A percentile compares a stretch with the other conserved stretches of the same genome.
Evolutionary conservation across 805 yeast genomes (phyloP).

Genomic region (Candida stauntonica): DNA sequence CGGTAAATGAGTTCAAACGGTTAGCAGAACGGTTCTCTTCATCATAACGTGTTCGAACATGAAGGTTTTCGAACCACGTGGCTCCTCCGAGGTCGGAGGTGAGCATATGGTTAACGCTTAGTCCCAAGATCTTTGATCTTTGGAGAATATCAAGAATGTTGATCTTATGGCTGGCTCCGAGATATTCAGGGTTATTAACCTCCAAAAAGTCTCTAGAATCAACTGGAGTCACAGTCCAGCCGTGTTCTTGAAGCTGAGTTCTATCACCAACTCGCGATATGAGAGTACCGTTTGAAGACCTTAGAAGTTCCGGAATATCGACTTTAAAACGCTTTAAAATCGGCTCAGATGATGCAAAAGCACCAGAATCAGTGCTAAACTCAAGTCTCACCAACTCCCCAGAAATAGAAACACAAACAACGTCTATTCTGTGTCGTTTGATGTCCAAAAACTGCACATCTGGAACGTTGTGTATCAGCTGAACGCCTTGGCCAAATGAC

Average conservation of each 20-base stretch:
- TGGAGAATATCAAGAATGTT: slow-evolving; percentile 30
- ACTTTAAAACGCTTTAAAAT: background rate
- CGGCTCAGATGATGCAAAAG: slow-evolving; percentile 1
- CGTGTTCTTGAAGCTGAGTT: slow-evolving; percentile 39
- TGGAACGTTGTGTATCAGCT: slow-evolving; percentile 53
- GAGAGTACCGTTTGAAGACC: background rate
- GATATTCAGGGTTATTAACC: slow-evolving; percentile 44
- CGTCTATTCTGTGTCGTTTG: slow-evolving; percentile 26
- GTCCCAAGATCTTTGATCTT: slow-evolving; percentile 39
- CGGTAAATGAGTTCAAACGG: slow-evolving; percentile 22
- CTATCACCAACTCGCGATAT: slow-evolving; percentile 32
- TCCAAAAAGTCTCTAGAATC: slow-evolving; percentile 38
- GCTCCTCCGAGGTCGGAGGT: slow-evolving; percentile 39
- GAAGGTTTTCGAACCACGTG: slow-evolving; percentile 28
- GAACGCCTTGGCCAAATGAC: slow-evolving; percentile 34
- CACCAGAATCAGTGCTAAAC: too few species aligned
- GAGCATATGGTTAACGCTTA: slow-evolving; percentile 35
- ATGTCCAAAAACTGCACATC: slow-evolving; percentile 38
- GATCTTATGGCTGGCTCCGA: slow-evolving; percentile 38
- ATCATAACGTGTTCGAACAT: slow-evolving; percentile 21
- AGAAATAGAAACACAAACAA: slow-evolving; percentile 41
- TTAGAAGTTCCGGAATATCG: too few species aligned
- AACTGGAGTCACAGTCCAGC: slow-evolving; percentile 49
- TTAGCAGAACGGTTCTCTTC: background rate
- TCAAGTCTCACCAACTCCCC: slow-evolving; percentile 29